Conservation (phyloP, 495 filamentous ascomycete species). For the Chaetomium fimeti region DNA sequence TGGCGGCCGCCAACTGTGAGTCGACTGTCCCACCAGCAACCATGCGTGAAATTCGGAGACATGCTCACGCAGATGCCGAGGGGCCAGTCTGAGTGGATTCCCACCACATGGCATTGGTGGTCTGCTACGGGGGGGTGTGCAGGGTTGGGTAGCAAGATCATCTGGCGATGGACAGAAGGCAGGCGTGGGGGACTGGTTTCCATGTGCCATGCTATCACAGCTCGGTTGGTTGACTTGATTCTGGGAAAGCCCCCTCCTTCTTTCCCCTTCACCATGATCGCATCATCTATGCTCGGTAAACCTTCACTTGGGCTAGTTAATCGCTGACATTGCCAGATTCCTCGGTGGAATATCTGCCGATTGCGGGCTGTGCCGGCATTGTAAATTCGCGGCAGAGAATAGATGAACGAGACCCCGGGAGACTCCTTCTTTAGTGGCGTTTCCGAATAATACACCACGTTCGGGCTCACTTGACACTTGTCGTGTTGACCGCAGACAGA, state of each 20-base stretch:
- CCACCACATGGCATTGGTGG: not conserved
- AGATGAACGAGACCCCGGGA: not conserved
- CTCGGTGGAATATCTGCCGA: not conserved
- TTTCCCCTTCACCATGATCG: not conserved
- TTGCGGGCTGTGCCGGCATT: not conserved
- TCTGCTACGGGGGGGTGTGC: not conserved
- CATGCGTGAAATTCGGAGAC: not conserved
- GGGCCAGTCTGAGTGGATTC: conserved; percentile 4
- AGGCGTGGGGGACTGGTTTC: not conserved
- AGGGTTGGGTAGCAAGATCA: not conserved
- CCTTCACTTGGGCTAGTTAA: not conserved
- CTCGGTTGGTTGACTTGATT: not conserved
- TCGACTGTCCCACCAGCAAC: conserved; percentile 8
- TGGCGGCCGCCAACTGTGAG: not conserved
- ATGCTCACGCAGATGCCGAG: conserved; percentile 12
- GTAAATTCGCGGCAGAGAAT: not conserved
- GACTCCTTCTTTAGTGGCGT: not conserved
- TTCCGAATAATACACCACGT: not conserved
- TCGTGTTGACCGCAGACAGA: not conserved
- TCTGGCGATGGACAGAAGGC: not conserved
- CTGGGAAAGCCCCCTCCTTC: too few relatives aligned
- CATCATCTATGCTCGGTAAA: not conserved
- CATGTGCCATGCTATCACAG: not conserved
- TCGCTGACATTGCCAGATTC: not conserved
- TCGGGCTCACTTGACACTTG: not conserved